Percentiles rank a stretch among this genome's conserved stretches.
These are phyloP conservation scores for Xylogone sp. DNA, from an alignment of 2,329 filamentous ascomycete species.

Conservation along the genomic window DNA sequence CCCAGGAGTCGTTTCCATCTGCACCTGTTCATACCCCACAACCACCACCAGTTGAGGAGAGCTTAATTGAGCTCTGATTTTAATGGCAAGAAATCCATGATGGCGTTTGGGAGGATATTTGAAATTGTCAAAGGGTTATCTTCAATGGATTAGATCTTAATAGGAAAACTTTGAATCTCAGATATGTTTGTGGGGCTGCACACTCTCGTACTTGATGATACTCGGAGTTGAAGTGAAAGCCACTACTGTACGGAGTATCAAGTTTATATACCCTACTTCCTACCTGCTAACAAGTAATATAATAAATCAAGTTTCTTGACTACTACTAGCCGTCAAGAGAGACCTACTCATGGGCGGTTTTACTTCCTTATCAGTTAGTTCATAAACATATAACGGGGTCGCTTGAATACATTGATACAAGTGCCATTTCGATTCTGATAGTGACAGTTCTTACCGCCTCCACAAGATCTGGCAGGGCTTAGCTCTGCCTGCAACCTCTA, in stretches of 20 bases:
- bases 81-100: neutral
- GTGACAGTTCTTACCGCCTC: neutral
- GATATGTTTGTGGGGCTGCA: neutral
- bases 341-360: too few relatives aligned
- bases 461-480: neutral
- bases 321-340: too few relatives aligned
- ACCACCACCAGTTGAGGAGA: slow-evolving; percentile 64
- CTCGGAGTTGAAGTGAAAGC: neutral
- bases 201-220: neutral
- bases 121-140: neutral
- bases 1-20: slow-evolving; percentile 60
- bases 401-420: too few relatives aligned
- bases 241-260: too few relatives aligned
- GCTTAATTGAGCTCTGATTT: slow-evolving; percentile 71
- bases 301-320: too few relatives aligned
- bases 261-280: too few relatives aligned
- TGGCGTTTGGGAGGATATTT: slow-evolving; percentile 1
- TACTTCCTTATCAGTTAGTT: too few relatives aligned
- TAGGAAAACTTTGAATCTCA: neutral
- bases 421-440: too few relatives aligned
- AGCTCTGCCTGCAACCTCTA: neutral
- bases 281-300: too few relatives aligned
- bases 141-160: neutral
- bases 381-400: too few relatives aligned
- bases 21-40: slow-evolving; percentile 59